phyloP scores from a whole-genome alignment of 495 filamentous ascomycete species.

The Alectoria sarmentosa region DNA sequence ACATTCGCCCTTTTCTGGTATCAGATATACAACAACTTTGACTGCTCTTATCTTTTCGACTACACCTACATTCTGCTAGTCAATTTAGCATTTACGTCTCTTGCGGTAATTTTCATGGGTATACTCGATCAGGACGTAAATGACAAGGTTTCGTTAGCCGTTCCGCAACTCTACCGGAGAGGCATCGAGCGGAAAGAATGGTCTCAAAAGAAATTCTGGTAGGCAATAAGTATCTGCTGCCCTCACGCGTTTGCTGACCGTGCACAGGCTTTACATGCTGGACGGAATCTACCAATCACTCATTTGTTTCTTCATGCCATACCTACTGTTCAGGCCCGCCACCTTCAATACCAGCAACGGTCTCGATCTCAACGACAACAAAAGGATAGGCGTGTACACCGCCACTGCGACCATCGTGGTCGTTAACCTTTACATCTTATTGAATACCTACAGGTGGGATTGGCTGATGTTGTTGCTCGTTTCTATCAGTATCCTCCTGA shows the following conservation, averaged over 20 bases:
- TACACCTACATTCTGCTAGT: conserved; percentile 95
- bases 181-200: conserved; percentile 97
- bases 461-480: conserved; percentile 85
- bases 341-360: conserved; percentile 63
- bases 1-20: conserved; percentile 98
- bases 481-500: conserved; percentile 69
- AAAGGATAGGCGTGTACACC: conserved; percentile 77
- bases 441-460: conserved; percentile 97
- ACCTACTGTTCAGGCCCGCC: conserved; percentile 62
- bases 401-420: conserved; percentile 68
- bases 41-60: conserved; percentile 93
- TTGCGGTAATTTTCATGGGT: conserved; percentile 93
- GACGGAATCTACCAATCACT: conserved; percentile 94
- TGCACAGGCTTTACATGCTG: conserved; percentile 77
- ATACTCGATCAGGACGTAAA: conserved; percentile 96
- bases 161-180: conserved; percentile 90
- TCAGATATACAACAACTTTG: conserved; percentile 90
- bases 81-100: conserved; percentile 94
- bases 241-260: conserved; percentile 30
- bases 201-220: conserved; percentile 98
- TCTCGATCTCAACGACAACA: conserved; percentile 62
- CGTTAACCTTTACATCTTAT: conserved; percentile 87
- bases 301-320: conserved; percentile 88
- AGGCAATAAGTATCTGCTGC: conserved; percentile 26
- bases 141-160: conserved; percentile 86